phyloP scores from a whole-genome alignment of 2,329 filamentous ascomycete genomes.

The Trichoderma atrobrunneum region DNA sequence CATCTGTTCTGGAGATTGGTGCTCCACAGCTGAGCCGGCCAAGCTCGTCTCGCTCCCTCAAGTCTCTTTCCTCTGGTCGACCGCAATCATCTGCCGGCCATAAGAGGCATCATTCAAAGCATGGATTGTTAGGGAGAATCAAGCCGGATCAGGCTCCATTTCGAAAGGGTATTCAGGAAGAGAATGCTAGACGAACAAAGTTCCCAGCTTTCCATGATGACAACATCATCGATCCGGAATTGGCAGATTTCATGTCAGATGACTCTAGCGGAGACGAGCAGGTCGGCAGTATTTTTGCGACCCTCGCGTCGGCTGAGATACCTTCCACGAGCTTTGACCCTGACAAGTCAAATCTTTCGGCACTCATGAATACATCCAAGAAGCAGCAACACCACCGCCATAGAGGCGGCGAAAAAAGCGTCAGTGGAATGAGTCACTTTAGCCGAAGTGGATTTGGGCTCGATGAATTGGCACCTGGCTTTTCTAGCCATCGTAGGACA shows the following conservation, averaged over 20 bases:
- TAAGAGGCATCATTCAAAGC: conserved; percentile 82
- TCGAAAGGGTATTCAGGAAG: conserved; percentile 67
- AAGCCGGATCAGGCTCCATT: conserved; percentile 84
- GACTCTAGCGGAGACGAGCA: conserved; percentile 88
- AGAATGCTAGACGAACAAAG: conserved; percentile 58
- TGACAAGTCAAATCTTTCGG: conserved; percentile 70
- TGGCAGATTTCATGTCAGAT: conserved; percentile 94
- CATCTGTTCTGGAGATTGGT: conserved; percentile 87
- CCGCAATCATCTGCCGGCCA: conserved; percentile 74
- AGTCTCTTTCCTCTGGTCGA: conserved; percentile 65
- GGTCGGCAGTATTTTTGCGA: conserved; percentile 79
- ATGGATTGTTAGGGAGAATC: conserved; percentile 75
- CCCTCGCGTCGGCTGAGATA: conserved; percentile 63
- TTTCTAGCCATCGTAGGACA: conserved; percentile 59
- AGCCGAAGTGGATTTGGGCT: conserved; percentile 65
- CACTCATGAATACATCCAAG: conserved; percentile 68
- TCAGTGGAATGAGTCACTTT: conserved; percentile 66
- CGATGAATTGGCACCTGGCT: conserved; percentile 51
- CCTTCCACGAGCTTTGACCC: conserved; percentile 66
- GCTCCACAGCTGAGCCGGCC: conserved; percentile 80
- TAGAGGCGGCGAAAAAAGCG: conserved; percentile 72
- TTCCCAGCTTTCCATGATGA: conserved; percentile 96
- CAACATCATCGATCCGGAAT: conserved; percentile 95
- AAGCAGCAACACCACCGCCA: conserved; percentile 64
- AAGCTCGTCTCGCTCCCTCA: conserved; percentile 87